A percentile compares a stretch with the other conserved stretches of the same genome.
These are phyloP conservation scores for Metschnikowia peoriensis DNA, from an alignment of 805 yeast genomes.

Conservation along the genomic window DNA sequence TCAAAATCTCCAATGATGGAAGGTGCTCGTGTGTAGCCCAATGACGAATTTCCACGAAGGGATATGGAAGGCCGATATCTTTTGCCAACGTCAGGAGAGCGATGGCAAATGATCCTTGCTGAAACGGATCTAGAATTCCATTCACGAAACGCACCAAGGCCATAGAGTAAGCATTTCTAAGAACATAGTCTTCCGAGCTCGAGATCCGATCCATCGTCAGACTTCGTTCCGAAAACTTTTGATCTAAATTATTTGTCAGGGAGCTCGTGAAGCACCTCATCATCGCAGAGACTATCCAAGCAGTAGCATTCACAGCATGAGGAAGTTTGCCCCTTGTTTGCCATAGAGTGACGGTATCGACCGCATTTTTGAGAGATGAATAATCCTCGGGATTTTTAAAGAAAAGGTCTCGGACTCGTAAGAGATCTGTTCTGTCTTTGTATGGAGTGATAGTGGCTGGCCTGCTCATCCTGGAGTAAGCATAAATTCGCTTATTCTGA, in stretches of 20 bases:
- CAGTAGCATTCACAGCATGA: conserved; percentile 69
- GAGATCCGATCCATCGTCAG: neutral
- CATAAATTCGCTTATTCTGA: no score
- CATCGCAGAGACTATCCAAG: conserved; percentile 51
- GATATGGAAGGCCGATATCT: conserved; percentile 64
- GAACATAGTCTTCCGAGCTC: conserved; percentile 28
- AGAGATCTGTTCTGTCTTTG: conserved; percentile 9
- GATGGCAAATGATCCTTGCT: conserved; percentile 72
- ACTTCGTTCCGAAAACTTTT: neutral
- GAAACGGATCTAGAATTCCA: conserved; percentile 84
- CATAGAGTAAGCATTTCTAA: conserved; percentile 61
- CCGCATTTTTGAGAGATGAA: conserved; percentile 5
- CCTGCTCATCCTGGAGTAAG: neutral
- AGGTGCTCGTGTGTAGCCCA: conserved; percentile 85
- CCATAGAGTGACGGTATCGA: conserved; percentile 46
- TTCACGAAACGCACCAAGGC: conserved; percentile 83
- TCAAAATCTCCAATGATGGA: conserved; percentile 68
- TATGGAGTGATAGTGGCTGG: conserved; percentile 11
- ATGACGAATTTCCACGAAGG: conserved; percentile 88
- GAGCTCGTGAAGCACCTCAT: conserved; percentile 37
- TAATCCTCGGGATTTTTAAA: conserved; percentile 1
- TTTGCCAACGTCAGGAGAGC: conserved; percentile 76
- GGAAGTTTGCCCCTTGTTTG: conserved; percentile 64
- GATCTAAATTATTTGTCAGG: neutral
- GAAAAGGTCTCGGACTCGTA: conserved; percentile 10